These are phyloP conservation scores for Platanthera zijinensis DNA, from an alignment of 106 monocot species.

Conservation along the genomic window DNA sequence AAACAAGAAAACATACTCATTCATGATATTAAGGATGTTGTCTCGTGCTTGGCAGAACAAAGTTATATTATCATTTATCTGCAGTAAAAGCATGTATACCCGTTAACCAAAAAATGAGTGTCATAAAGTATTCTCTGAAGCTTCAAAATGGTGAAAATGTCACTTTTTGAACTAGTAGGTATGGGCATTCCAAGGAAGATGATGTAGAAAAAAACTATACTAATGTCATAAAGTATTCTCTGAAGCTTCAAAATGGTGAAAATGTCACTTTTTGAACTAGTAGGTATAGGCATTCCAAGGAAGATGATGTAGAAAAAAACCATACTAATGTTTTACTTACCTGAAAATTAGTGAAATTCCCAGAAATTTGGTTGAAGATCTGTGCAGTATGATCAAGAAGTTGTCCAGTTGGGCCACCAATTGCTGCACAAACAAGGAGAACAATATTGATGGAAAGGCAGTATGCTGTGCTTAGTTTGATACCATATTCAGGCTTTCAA, in stretches of 20 bases:
- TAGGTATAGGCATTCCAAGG: neutral
- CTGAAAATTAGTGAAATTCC: conserved; percentile 71
- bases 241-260: neutral
- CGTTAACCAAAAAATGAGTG: conserved; percentile 1
- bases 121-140: neutral
- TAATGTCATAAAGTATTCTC: neutral
- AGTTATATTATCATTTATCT: conserved; percentile 75
- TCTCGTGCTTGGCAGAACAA: conserved; percentile 71
- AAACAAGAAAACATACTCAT: conserved; percentile 58
- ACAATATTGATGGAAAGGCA: neutral
- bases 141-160: neutral
- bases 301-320: neutral
- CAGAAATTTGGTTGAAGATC: conserved; percentile 58
- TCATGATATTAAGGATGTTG: conserved; percentile 62
- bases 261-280: neutral
- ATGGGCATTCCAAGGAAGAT: neutral
- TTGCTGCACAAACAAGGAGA: conserved; percentile 39
- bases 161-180: neutral
- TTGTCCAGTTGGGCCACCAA: conserved; percentile 77
- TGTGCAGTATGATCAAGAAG: conserved; percentile 78
- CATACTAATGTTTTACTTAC: conserved; percentile 19
- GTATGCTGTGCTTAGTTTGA: neutral
- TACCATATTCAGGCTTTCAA: neutral
- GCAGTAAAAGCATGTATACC: conserved; percentile 18
- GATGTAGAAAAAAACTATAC: neutral